A percentile compares a stretch with the other conserved stretches of the same genome.
Evolutionary conservation across 1,284 basidiomycete genomes (phyloP).

Genomic region (Puccinia hordei): DNA sequence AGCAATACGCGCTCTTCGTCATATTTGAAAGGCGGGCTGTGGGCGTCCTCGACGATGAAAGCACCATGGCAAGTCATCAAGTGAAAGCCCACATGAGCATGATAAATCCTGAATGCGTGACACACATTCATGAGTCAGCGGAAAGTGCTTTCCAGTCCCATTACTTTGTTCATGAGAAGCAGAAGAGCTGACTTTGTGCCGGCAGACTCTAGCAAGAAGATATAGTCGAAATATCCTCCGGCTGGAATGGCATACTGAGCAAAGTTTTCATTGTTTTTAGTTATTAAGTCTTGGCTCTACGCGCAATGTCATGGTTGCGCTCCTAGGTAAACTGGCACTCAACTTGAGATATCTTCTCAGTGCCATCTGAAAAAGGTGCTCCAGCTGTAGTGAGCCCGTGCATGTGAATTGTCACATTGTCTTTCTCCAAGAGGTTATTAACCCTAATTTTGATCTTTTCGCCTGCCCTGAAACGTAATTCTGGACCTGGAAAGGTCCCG

Average conservation of each 20-base stretch:
- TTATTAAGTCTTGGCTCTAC: constrained; percentile 42
- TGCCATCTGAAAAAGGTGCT: constrained; percentile 56
- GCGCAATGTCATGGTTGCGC: constrained; percentile 54
- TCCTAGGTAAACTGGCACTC: constrained; percentile 53
- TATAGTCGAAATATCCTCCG: constrained; percentile 43
- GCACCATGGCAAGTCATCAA: constrained; percentile 55
- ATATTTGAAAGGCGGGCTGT: constrained; percentile 45
- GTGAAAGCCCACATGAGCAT: constrained; percentile 56
- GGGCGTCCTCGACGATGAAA: constrained; percentile 53
- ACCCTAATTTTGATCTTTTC: constrained; percentile 54
- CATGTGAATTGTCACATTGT: constrained; percentile 53
- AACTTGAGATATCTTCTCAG: constrained; percentile 54
- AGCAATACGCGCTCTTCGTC: constrained; percentile 54
- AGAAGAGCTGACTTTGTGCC: constrained; percentile 44
- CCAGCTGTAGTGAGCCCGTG: constrained; percentile 31
- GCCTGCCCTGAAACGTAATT: constrained; percentile 53
- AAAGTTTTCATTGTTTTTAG: not conserved
- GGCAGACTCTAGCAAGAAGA: constrained; percentile 26
- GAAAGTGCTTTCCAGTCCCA: not conserved
- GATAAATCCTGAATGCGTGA: constrained; percentile 53
- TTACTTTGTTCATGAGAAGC: not conserved
- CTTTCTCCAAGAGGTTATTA: constrained; percentile 52
- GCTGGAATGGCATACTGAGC: constrained; percentile 26
- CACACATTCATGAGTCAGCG: not conserved
- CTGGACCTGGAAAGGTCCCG: constrained; percentile 54